Conservation (phyloP, 805 yeast genomes). For the Yarrowia sp. region DNA sequence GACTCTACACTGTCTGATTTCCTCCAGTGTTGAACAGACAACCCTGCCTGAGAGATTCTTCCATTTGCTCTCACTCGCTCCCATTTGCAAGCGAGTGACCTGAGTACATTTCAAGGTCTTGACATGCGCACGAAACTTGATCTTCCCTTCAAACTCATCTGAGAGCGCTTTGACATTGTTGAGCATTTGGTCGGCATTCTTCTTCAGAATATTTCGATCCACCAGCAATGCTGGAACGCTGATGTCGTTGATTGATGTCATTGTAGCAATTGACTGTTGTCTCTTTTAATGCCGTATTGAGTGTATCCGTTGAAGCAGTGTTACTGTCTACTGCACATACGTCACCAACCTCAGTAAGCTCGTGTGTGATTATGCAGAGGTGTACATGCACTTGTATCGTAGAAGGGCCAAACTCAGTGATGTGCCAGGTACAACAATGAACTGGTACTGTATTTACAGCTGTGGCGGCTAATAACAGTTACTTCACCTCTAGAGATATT, state of each 20-base stretch:
- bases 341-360: too few relatives aligned
- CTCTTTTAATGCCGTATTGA: too few relatives aligned
- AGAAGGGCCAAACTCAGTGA: too few relatives aligned
- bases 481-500: too few relatives aligned
- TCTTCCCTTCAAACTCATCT: conserved; percentile 41
- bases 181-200: conserved; percentile 21
- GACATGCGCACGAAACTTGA: conserved; percentile 70
- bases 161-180: conserved; percentile 8
- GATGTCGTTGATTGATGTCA: conserved; percentile 16
- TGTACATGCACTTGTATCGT: too few relatives aligned
- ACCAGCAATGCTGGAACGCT: conserved; percentile 32
- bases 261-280: neutral
- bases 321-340: neutral
- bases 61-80: conserved; percentile 40
- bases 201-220: neutral
- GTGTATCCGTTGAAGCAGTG: neutral
- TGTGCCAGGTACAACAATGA: too few relatives aligned
- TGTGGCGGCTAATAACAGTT: too few relatives aligned
- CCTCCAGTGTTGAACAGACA: conserved; percentile 72
- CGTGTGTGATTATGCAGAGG: too few relatives aligned
- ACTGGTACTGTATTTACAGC: too few relatives aligned
- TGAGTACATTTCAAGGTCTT: conserved; percentile 76
- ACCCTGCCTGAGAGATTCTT: conserved; percentile 49
- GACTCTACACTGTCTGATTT: conserved; percentile 62
- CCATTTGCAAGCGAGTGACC: conserved; percentile 64